These are phyloP conservation scores for Zygoascus hellenicus DNA, from an alignment of 1,139 yeast genomes.

Conservation along the genomic window DNA sequence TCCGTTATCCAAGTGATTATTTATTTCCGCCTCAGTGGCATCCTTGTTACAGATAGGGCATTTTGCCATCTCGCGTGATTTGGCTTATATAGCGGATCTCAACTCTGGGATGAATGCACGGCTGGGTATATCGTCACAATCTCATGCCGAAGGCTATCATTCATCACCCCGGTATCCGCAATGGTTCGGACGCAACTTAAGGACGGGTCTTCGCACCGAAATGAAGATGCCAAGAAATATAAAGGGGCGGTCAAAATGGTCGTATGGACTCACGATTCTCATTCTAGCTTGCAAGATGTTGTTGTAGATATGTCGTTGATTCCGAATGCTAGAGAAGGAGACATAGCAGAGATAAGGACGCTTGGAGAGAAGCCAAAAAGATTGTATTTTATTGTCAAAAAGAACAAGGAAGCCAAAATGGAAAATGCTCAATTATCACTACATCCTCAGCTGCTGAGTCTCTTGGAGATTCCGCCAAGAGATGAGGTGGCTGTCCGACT, in stretches of 20 bases:
- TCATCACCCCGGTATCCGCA: too few relatives aligned
- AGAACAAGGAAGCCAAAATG: slow-evolving; percentile 30
- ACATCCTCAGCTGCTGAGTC: slow-evolving; percentile 52
- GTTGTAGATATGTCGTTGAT: slow-evolving; percentile 53
- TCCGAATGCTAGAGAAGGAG: slow-evolving; percentile 64
- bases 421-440: slow-evolving; percentile 46
- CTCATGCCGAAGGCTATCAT: too few relatives aligned
- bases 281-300: slow-evolving; percentile 55
- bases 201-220: too few relatives aligned
- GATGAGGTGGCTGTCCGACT: slow-evolving; percentile 54
- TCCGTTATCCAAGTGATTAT: slow-evolving; percentile 36
- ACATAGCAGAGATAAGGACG: slow-evolving; percentile 59
- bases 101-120: too few relatives aligned
- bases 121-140: too few relatives aligned
- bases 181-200: too few relatives aligned
- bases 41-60: slow-evolving; percentile 36
- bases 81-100: neutral
- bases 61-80: slow-evolving; percentile 8
- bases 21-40: slow-evolving; percentile 31
- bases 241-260: slow-evolving; percentile 18
- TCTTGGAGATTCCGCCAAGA: slow-evolving; percentile 63
- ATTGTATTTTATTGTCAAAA: slow-evolving; percentile 42
- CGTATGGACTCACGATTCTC: slow-evolving; percentile 64
- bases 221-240: neutral
- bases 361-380: slow-evolving; percentile 32